These are phyloP conservation scores for Sarocladiaceae sp. DNA, from an alignment of 2,329 filamentous ascomycete species.

Conservation along the genomic window DNA sequence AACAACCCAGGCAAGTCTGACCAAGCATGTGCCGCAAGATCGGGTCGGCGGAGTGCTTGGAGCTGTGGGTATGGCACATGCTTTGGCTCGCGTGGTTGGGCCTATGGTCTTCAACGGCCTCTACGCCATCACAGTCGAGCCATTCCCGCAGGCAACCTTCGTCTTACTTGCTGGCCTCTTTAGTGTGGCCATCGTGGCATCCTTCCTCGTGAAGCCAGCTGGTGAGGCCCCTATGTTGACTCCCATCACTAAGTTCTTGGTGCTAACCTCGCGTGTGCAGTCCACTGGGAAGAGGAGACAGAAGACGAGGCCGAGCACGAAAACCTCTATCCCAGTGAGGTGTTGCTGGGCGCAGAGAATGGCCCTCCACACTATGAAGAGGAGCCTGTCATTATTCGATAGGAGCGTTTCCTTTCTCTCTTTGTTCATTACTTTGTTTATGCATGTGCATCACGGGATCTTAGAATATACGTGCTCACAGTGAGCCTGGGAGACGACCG, in stretches of 20 bases:
- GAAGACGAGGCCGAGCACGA: conserved; percentile 19
- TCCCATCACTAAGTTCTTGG: not conserved
- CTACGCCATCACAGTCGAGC: conserved; percentile 73
- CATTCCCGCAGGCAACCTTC: conserved; percentile 77
- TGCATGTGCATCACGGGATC: too few species aligned
- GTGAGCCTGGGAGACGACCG: too few species aligned
- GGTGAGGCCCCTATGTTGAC: too few species aligned
- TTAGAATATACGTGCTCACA: too few species aligned
- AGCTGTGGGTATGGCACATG: conserved; percentile 79
- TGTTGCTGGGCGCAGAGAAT: not conserved
- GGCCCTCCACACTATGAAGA: not conserved
- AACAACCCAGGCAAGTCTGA: conserved; percentile 75
- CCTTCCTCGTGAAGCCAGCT: conserved; percentile 66
- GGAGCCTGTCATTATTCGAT: conserved; percentile 1
- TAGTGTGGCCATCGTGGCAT: conserved; percentile 55
- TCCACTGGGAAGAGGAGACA: conserved; percentile 25
- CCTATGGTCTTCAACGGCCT: conserved; percentile 81
- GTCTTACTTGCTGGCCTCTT: conserved; percentile 66
- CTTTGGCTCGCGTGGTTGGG: conserved; percentile 69
- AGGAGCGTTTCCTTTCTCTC: too few species aligned
- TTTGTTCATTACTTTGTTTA: not conserved
- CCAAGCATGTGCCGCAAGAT: conserved; percentile 83
- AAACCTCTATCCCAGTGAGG: conserved; percentile 13
- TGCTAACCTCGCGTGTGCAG: conserved; percentile 17
- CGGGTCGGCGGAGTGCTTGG: conserved; percentile 82